Conservation (phyloP, 306 rosid species). For the Vicia villosa region DNA sequence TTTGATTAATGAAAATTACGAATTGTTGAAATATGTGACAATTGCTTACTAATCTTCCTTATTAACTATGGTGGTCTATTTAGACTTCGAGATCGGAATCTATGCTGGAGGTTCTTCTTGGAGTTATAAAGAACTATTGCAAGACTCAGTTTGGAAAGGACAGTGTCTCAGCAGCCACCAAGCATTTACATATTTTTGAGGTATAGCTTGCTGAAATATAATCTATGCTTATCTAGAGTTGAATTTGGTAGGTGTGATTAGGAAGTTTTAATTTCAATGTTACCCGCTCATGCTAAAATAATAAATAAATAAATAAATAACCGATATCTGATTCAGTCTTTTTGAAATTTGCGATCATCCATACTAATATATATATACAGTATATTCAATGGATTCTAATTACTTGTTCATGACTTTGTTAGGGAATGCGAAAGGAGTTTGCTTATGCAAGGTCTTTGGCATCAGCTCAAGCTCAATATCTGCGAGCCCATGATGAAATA, state of each 20-base stretch:
- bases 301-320: neutral
- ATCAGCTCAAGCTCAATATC: slow-evolving; percentile 85
- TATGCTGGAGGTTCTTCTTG: slow-evolving; percentile 88
- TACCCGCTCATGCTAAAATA: slow-evolving; percentile 5
- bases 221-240: slow-evolving; percentile 28
- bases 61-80: slow-evolving; percentile 26
- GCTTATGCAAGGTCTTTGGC: slow-evolving; percentile 89
- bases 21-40: slow-evolving; percentile 16
- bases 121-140: slow-evolving; percentile 80
- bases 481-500: slow-evolving; percentile 92
- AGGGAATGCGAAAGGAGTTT: slow-evolving; percentile 97
- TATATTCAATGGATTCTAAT: slow-evolving; percentile 25
- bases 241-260: slow-evolving; percentile 19
- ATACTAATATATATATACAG: neutral
- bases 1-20: slow-evolving; percentile 25
- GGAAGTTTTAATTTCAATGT: slow-evolving; percentile 1
- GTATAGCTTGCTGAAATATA: slow-evolving; percentile 42
- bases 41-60: slow-evolving; percentile 35
- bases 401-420: slow-evolving; percentile 31
- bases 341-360: slow-evolving; percentile 24
- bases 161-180: slow-evolving; percentile 62
- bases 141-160: slow-evolving; percentile 71
- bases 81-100: slow-evolving; percentile 85
- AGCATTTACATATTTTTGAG: slow-evolving; percentile 81
- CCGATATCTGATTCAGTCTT: slow-evolving; percentile 8